Percentiles rank a stretch among this genome's conserved stretches.
Evolutionary conservation across 106 monocot species (phyloP).

Genomic region (Chionographis japonica): DNA sequence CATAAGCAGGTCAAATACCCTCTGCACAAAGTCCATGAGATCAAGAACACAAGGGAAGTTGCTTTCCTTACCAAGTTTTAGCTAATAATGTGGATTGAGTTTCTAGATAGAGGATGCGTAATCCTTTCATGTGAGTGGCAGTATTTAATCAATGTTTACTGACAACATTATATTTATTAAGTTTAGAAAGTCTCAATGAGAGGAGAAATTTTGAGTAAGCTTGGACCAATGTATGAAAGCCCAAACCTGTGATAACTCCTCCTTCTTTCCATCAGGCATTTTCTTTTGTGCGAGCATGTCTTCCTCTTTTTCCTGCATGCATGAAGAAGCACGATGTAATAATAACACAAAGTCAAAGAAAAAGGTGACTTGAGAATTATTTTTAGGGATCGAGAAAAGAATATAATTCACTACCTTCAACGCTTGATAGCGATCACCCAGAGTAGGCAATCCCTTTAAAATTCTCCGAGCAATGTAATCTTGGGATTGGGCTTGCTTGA

Average conservation of each 20-base stretch:
- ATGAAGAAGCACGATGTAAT: constrained; percentile 4
- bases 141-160: too few relatives aligned
- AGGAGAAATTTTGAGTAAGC: not conserved
- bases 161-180: too few relatives aligned
- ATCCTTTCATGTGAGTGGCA: too few relatives aligned
- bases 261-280: constrained; percentile 59
- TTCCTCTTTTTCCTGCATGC: constrained; percentile 69
- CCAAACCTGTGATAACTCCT: constrained; percentile 70
- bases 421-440: constrained; percentile 69
- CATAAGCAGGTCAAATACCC: too few relatives aligned
- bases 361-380: not conserved
- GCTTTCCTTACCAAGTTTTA: too few relatives aligned
- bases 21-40: too few relatives aligned
- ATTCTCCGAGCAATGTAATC: constrained; percentile 65
- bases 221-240: not conserved
- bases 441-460: constrained; percentile 73
- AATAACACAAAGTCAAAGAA: not conserved
- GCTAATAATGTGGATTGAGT: too few relatives aligned
- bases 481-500: constrained; percentile 80
- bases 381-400: not conserved
- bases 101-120: too few relatives aligned
- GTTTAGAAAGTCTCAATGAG: not conserved
- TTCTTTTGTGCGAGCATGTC: constrained; percentile 78
- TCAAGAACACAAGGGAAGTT: too few relatives aligned
- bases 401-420: constrained; percentile 44